Conservation (phyloP, 345 rosid species). For the Populus davidiana region DNA sequence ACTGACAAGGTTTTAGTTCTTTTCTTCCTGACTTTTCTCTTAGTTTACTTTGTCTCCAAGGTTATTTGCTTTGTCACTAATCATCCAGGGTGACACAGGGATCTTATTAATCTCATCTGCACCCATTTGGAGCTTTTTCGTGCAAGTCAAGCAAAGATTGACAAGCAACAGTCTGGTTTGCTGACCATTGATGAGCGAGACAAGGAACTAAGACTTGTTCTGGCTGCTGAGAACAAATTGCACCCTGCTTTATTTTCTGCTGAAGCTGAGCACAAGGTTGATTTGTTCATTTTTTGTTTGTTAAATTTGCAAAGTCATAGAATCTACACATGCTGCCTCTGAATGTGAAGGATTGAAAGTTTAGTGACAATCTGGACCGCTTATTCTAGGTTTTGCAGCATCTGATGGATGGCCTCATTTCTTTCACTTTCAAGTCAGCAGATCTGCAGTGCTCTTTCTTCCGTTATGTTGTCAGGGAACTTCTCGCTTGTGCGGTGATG, state of each 20-base stretch:
- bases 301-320: neutral
- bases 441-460: slow-evolving; percentile 86
- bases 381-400: slow-evolving; percentile 81
- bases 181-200: slow-evolving; percentile 63
- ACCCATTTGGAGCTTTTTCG: slow-evolving; percentile 84
- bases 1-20: slow-evolving; percentile 63
- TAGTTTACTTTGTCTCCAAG: neutral
- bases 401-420: slow-evolving; percentile 76
- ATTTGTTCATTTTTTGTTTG: slow-evolving; percentile 18
- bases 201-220: slow-evolving; percentile 53
- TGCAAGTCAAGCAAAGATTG: slow-evolving; percentile 64
- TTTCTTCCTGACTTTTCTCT: slow-evolving; percentile 8
- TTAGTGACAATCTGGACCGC: slow-evolving; percentile 14
- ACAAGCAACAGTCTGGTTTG: slow-evolving; percentile 40
- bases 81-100: slow-evolving; percentile 65
- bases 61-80: slow-evolving; percentile 31
- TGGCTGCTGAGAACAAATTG: slow-evolving; percentile 76
- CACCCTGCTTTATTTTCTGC: slow-evolving; percentile 93
- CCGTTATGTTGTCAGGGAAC: slow-evolving; percentile 73
- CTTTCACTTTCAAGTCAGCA: slow-evolving; percentile 74
- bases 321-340: neutral
- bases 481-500: slow-evolving; percentile 92
- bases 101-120: slow-evolving; percentile 68
- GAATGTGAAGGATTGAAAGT: neutral
- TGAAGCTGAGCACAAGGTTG: slow-evolving; percentile 95